Conservation (phyloP, 1,284 basidiomycete genomes). For the Inonotus hispidus region DNA sequence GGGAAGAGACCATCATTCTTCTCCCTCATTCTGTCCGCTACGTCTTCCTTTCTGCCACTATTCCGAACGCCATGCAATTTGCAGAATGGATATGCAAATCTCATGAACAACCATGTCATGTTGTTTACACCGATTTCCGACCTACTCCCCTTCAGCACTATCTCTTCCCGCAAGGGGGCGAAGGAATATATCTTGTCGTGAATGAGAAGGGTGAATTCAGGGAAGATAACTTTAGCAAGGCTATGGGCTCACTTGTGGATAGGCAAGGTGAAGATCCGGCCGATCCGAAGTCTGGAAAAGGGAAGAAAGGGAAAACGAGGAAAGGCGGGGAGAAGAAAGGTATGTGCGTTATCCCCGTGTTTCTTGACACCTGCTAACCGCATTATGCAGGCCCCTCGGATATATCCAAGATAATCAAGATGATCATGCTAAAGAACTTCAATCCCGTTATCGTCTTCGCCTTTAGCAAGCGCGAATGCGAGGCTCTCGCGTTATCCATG, state of each 20-base stretch:
- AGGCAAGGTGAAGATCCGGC: constrained; percentile 90
- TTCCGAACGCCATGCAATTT: constrained; percentile 99
- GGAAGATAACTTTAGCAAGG: constrained; percentile 97
- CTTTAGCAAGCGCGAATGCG: constrained; percentile 98
- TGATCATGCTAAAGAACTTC: constrained; percentile 98
- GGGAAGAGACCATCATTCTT: constrained; percentile 94
- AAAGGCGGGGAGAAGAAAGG: constrained; percentile 88
- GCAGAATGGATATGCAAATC: constrained; percentile 98
- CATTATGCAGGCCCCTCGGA: constrained; percentile 70
- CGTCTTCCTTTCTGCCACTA: constrained; percentile 99
- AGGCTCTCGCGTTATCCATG: constrained; percentile 86
- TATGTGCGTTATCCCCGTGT: constrained; percentile 23
- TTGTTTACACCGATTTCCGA: constrained; percentile 98
- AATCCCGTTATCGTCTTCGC: constrained; percentile 99
- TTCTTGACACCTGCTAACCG: constrained; percentile 8
- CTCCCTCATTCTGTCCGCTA: constrained; percentile 95
- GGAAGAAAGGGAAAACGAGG: constrained; percentile 83
- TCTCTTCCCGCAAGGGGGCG: constrained; percentile 93
- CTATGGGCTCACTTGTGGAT: constrained; percentile 91
- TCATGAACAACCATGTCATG: constrained; percentile 97
- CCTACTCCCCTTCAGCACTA: constrained; percentile 99
- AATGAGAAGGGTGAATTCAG: constrained; percentile 97
- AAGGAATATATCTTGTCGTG: constrained; percentile 96
- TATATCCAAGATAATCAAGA: constrained; percentile 97
- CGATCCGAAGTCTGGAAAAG: constrained; percentile 75